Percentiles rank a stretch among this genome's conserved stretches.
phyloP scores from a whole-genome alignment of 352 stramenopile species.

The Pythium myriotylum region DNA sequence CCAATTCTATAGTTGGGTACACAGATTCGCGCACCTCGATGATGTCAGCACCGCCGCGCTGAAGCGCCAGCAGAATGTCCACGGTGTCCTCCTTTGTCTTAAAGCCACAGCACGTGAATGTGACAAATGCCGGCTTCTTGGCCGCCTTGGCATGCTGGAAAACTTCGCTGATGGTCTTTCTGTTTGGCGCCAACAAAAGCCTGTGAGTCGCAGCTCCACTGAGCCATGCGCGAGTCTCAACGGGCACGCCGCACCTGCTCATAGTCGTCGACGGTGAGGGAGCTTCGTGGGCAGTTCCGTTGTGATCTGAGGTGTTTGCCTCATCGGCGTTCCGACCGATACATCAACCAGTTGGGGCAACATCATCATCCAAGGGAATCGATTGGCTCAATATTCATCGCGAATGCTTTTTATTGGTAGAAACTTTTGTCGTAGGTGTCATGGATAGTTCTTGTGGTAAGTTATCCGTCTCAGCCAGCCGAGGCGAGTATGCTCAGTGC shows the following conservation, averaged over 20 bases:
- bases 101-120: constrained; percentile 97
- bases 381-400: constrained; percentile 25
- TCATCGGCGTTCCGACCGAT: constrained; percentile 16
- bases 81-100: constrained; percentile 95
- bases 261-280: constrained; percentile 22
- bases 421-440: constrained; percentile 8
- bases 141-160: constrained; percentile 71
- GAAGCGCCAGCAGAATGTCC: constrained; percentile 94
- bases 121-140: constrained; percentile 93
- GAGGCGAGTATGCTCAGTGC: no score
- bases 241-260: constrained; percentile 27
- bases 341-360: constrained; percentile 26
- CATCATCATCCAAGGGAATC: constrained; percentile 25
- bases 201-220: background rate
- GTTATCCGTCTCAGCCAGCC: background rate
- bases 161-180: constrained; percentile 69
- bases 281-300: background rate
- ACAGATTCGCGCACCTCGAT: constrained; percentile 79
- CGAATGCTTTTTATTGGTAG: constrained; percentile 16
- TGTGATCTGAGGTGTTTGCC: constrained; percentile 25
- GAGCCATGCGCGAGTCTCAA: no score
- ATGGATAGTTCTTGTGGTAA: constrained; percentile 32
- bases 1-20: background rate
- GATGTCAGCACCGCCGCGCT: constrained; percentile 95
- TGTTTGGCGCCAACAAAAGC: background rate